These are phyloP conservation scores for Bidens hawaiensis DNA, from an alignment of 140 eudicot genomes.

Conservation along the genomic window DNA sequence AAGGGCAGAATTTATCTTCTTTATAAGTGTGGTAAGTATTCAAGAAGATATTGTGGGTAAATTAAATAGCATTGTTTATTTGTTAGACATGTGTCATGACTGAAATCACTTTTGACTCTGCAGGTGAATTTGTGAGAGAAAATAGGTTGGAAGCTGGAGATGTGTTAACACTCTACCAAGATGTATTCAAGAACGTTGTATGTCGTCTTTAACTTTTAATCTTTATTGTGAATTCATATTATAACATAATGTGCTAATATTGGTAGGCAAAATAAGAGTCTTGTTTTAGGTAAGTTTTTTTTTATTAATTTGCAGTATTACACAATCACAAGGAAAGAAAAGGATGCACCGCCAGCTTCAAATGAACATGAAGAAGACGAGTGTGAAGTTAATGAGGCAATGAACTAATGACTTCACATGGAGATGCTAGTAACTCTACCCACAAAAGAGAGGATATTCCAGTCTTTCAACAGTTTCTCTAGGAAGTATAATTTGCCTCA, in stretches of 20 bases:
- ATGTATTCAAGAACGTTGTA: constrained; percentile 3
- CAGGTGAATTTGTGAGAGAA: constrained; percentile 1
- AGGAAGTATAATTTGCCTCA: neutral
- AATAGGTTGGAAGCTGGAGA: neutral
- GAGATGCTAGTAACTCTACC: neutral
- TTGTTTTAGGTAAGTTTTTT: neutral
- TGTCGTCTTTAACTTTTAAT: neutral
- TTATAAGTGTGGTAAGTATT: neutral
- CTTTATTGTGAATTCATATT: neutral
- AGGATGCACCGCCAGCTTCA: neutral
- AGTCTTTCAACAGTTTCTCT: neutral
- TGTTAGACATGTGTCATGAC: neutral
- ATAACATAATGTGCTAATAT: neutral
- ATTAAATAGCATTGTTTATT: neutral
- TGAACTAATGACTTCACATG: neutral
- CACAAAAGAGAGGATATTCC: neutral
- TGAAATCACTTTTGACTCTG: neutral
- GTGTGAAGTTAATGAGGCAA: neutral
- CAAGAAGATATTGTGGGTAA: neutral
- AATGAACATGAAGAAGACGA: neutral
- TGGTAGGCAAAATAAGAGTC: neutral
- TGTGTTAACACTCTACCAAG: constrained; percentile 3
- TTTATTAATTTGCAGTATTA: neutral
- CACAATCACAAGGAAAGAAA: constrained; percentile 1
- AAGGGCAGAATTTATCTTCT: neutral